phyloP scores from a whole-genome alignment of 1,284 basidiomycete species.

The Apiotrichum mycotoxinovorans region DNA sequence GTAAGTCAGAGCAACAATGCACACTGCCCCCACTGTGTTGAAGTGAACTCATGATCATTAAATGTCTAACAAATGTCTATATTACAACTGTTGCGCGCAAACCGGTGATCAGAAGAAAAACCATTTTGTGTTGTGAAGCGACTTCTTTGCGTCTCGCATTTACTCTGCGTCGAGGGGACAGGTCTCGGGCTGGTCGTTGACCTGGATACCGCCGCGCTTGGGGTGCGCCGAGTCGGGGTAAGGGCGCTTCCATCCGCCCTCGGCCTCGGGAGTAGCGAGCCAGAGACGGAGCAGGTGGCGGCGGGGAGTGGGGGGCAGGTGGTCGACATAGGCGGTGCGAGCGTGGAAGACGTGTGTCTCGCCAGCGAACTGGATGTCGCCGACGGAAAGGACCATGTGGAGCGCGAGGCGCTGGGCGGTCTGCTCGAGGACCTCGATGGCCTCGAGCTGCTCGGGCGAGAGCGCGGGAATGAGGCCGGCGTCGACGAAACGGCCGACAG shows the following conservation, averaged over 20 bases:
- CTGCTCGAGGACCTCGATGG: constrained; percentile 50
- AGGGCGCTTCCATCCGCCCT: constrained; percentile 49
- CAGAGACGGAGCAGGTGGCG: constrained; percentile 51
- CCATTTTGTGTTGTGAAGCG: not conserved
- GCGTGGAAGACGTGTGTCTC: constrained; percentile 49
- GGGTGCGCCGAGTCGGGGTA: constrained; percentile 44
- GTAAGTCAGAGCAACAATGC: too few species aligned
- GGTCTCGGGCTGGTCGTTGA: constrained; percentile 42
- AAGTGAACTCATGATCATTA: too few species aligned
- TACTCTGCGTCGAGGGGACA: constrained; percentile 50
- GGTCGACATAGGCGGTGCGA: constrained; percentile 50
- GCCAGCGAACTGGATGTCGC: constrained; percentile 45
- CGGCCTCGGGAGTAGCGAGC: constrained; percentile 43
- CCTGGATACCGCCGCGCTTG: constrained; percentile 47
- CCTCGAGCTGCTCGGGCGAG: constrained; percentile 40
- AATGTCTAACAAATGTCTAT: too few species aligned
- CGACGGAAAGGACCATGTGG: constrained; percentile 51
- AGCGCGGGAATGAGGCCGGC: constrained; percentile 47
- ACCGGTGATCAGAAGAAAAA: too few species aligned
- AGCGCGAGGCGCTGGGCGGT: constrained; percentile 46
- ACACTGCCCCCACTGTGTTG: too few species aligned
- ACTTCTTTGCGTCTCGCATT: not conserved
- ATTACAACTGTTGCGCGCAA: not conserved
- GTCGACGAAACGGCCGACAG: constrained; percentile 25
- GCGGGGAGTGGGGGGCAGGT: constrained; percentile 41